Conservation (phyloP, 768 basidiomycete genomes). For the Sutorius australiensis region DNA sequence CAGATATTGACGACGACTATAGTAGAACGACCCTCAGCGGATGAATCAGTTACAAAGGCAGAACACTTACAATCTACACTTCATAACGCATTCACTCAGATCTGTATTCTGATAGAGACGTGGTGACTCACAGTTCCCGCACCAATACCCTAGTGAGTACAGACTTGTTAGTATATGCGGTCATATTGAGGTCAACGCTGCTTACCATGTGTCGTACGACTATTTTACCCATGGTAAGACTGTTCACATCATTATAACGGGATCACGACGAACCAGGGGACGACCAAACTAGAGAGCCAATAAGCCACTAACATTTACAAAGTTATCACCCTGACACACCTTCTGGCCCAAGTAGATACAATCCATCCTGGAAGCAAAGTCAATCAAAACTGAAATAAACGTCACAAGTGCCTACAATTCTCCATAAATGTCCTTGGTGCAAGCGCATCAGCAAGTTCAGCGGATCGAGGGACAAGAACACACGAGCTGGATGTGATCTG, state of each 20-base stretch:
- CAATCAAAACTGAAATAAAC: neutral
- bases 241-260: neutral
- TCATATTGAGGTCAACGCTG: neutral
- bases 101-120: neutral
- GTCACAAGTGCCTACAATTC: slow-evolving; percentile 54
- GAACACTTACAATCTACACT: slow-evolving; percentile 67
- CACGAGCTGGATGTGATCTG: slow-evolving; percentile 87
- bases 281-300: slow-evolving; percentile 58
- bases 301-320: slow-evolving; percentile 3
- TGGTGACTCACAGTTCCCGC: slow-evolving; percentile 62
- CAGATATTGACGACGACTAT: slow-evolving; percentile 70
- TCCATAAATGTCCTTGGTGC: slow-evolving; percentile 86
- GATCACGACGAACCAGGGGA: slow-evolving; percentile 53
- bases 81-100: neutral
- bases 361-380: slow-evolving; percentile 61
- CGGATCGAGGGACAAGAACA: slow-evolving; percentile 11
- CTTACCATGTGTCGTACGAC: slow-evolving; percentile 60
- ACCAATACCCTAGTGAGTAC: slow-evolving; percentile 55
- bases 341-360: slow-evolving; percentile 97
- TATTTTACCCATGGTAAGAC: slow-evolving; percentile 17
- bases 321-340: slow-evolving; percentile 36
- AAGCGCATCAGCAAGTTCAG: neutral
- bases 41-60: neutral
- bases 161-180: slow-evolving; percentile 1
- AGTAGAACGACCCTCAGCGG: neutral